These are phyloP conservation scores for Grammothele lineata DNA, from an alignment of 768 basidiomycete species.

Conservation along the genomic window DNA sequence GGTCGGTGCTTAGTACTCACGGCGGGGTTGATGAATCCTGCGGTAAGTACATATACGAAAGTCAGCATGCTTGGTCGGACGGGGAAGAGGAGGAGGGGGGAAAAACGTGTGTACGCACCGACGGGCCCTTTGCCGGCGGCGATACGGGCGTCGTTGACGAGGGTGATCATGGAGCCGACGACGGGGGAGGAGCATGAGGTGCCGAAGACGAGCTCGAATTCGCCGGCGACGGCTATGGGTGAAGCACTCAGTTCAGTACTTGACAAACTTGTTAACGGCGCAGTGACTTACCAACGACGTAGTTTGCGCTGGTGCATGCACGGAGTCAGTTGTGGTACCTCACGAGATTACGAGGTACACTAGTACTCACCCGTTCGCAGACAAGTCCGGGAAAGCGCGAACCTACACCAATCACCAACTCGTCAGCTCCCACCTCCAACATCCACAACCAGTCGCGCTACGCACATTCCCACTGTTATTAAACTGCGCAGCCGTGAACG, in stretches of 20 bases:
- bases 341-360: neutral
- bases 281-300: constrained; percentile 23
- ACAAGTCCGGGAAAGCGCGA: constrained; percentile 27
- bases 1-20: constrained; percentile 30
- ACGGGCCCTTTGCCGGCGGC: constrained; percentile 30
- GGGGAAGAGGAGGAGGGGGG: too few species aligned
- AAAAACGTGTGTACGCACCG: constrained; percentile 11
- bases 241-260: neutral
- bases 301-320: constrained; percentile 25
- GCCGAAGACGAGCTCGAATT: constrained; percentile 30
- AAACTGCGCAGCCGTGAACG: constrained; percentile 30
- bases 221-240: constrained; percentile 24
- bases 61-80: too few species aligned
- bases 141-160: constrained; percentile 35
- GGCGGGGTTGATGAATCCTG: constrained; percentile 56
- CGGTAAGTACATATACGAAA: too few species aligned
- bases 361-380: constrained; percentile 29
- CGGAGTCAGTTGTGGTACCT: neutral
- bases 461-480: constrained; percentile 30
- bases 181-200: constrained; percentile 34
- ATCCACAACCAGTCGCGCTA: constrained; percentile 7
- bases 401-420: constrained; percentile 22
- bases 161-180: constrained; percentile 30
- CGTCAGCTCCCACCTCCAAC: neutral
- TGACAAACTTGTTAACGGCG: too few species aligned